Evolutionary conservation across 352 stramenopile genomes (phyloP).

Genomic region (Phytopythium helicoides): DNA sequence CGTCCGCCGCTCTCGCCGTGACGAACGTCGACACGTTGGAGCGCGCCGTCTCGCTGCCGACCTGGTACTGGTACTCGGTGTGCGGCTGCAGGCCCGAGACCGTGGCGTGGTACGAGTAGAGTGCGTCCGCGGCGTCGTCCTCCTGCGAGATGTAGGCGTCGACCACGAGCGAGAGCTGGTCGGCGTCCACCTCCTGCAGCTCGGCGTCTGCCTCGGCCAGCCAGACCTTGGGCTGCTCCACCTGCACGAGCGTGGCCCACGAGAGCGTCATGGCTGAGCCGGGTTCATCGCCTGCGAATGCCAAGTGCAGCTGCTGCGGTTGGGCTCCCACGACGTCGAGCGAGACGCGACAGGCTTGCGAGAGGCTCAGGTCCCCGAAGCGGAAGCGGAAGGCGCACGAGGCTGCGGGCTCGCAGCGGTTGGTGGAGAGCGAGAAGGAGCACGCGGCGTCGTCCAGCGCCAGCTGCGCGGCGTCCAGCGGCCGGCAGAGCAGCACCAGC

Average conservation of each 20-base stretch:
- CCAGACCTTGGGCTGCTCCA: slow-evolving; percentile 38
- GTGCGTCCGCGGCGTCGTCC: slow-evolving; percentile 36
- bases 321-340: slow-evolving; percentile 16
- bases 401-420: slow-evolving; percentile 20
- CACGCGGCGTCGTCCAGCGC: slow-evolving; percentile 26
- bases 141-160: slow-evolving; percentile 41
- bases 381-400: slow-evolving; percentile 30
- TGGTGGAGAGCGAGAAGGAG: slow-evolving; percentile 21
- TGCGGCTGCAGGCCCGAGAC: slow-evolving; percentile 27
- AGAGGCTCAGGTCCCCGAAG: slow-evolving; percentile 33
- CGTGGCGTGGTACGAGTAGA: slow-evolving; percentile 46
- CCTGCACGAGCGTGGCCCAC: slow-evolving; percentile 33
- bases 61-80: slow-evolving; percentile 39
- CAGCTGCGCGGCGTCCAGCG: background rate
- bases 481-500: background rate
- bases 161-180: slow-evolving; percentile 8
- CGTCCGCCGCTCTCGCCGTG: slow-evolving; percentile 22
- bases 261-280: slow-evolving; percentile 42
- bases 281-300: slow-evolving; percentile 35
- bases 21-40: slow-evolving; percentile 24
- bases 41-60: slow-evolving; percentile 26
- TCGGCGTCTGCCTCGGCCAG: slow-evolving; percentile 14
- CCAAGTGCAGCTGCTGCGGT: slow-evolving; percentile 50
- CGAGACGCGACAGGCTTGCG: slow-evolving; percentile 39
- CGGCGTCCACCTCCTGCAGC: slow-evolving; percentile 11